Conservation (phyloP, 495 filamentous ascomycete species). For the Hyaloscypha finlandica region DNA sequence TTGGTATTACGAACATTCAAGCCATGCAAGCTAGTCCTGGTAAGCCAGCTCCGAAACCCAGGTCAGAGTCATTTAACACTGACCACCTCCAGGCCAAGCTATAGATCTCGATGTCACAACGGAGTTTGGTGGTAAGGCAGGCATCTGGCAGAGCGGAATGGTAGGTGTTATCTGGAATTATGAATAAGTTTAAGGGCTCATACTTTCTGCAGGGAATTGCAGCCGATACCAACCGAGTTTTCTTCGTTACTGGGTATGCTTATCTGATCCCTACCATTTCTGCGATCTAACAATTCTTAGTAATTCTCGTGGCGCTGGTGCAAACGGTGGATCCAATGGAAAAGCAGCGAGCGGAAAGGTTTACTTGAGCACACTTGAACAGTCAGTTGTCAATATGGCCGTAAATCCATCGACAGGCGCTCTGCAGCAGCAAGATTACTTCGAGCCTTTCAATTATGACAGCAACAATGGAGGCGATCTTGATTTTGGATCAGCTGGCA, state of each 20-base stretch:
- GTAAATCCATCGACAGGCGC: conserved; percentile 34
- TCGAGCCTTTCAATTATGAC: conserved; percentile 43
- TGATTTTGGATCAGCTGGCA: conserved; percentile 43
- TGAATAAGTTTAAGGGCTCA: no score
- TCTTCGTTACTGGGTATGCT: conserved; percentile 41
- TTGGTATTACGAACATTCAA: conserved; percentile 24
- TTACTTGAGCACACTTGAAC: conserved; percentile 39
- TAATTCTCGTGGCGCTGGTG: conserved; percentile 36
- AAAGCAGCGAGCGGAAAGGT: conserved; percentile 39
- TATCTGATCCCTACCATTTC: not conserved
- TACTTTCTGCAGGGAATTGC: conserved; percentile 26
- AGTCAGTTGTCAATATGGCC: conserved; percentile 39
- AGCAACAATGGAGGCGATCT: conserved; percentile 41
- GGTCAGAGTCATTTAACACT: no score
- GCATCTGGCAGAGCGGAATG: conserved; percentile 48
- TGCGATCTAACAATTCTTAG: not conserved
- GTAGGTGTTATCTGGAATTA: not conserved
- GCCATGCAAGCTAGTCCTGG: not conserved
- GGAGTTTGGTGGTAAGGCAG: conserved; percentile 39
- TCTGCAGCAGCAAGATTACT: conserved; percentile 40
- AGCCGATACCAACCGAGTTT: conserved; percentile 41
- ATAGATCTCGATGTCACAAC: conserved; percentile 21
- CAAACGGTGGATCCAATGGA: conserved; percentile 35
- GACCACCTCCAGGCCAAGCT: no score
- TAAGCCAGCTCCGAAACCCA: conserved; percentile 31